phyloP scores from a whole-genome alignment of 192 early-diverging fungal genomes.

The Dimargaris cristalligena region DNA sequence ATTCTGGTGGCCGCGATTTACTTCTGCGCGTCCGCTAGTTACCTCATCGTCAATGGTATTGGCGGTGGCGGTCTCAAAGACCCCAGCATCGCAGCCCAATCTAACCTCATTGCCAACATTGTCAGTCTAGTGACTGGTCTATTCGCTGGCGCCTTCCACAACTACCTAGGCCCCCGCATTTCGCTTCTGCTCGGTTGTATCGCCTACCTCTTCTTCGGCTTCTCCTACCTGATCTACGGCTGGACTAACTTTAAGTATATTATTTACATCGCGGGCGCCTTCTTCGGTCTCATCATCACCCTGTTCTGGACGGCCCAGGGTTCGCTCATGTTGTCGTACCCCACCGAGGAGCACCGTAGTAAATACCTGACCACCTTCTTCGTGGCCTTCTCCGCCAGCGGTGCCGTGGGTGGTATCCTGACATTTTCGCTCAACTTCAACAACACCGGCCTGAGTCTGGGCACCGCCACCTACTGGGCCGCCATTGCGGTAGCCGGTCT shows the following conservation, averaged over 20 bases:
- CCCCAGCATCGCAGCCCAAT: not conserved
- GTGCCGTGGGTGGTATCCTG: conserved; percentile 5
- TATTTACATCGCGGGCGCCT: not conserved
- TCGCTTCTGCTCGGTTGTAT: conserved; percentile 5
- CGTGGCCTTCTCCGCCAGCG: conserved; percentile 7
- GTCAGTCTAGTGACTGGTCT: not conserved
- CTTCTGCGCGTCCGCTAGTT: conserved; percentile 1
- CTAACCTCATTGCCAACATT: conserved; percentile 3
- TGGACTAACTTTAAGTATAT: not conserved
- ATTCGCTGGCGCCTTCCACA: conserved; percentile 10
- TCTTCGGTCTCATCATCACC: conserved; percentile 5
- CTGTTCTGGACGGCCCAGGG: conserved; percentile 10
- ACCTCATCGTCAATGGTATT: conserved; percentile 4
- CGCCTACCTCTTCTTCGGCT: not conserved
- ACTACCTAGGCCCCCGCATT: not conserved
- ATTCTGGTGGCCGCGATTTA: not conserved
- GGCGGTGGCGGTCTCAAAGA: conserved; percentile 11
- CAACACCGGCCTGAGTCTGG: not conserved
- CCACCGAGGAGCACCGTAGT: not conserved
- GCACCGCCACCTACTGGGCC: not conserved
- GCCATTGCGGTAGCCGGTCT: not conserved
- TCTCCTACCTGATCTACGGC: conserved; percentile 7
- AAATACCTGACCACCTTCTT: conserved; percentile 9
- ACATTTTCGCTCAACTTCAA: not conserved
- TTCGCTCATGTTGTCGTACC: conserved; percentile 11